Percentiles rank a stretch among this genome's conserved stretches.
phyloP scores from a whole-genome alignment of 176 grass and related monocot genomes.

The Oryza officinalis region DNA sequence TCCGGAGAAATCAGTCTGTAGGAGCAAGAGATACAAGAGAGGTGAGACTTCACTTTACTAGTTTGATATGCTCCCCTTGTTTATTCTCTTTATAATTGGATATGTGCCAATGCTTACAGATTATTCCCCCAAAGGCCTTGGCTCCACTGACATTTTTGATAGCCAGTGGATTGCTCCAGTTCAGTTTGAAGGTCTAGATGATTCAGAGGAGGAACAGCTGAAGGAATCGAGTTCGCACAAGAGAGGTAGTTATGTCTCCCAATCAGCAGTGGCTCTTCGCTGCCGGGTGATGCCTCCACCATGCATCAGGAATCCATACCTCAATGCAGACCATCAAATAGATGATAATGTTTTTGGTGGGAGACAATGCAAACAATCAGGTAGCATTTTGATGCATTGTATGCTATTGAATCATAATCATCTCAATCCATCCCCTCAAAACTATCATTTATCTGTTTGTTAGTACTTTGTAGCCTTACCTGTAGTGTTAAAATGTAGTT shows the following conservation, averaged over 20 bases:
- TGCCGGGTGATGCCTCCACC: constrained; percentile 86
- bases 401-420: constrained; percentile 3
- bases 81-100: background rate
- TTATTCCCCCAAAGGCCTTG: constrained; percentile 46
- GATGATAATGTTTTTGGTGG: constrained; percentile 61
- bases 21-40: constrained; percentile 74
- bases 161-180: constrained; percentile 49
- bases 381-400: constrained; percentile 37
- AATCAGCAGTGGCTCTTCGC: constrained; percentile 75
- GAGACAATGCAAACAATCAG: constrained; percentile 73
- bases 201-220: constrained; percentile 35
- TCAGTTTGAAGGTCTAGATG: constrained; percentile 37
- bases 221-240: constrained; percentile 38
- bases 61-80: background rate
- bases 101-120: constrained; percentile 45
- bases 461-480: background rate
- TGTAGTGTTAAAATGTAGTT: background rate
- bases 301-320: constrained; percentile 84
- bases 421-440: background rate
- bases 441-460: background rate
- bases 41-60: constrained; percentile 38
- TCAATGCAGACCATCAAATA: constrained; percentile 34
- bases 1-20: constrained; percentile 71
- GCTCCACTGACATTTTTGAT: constrained; percentile 11
- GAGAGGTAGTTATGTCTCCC: constrained; percentile 71